Conservation (phyloP, 2,329 filamentous ascomycete species). For the Colletotrichum sidae region DNA sequence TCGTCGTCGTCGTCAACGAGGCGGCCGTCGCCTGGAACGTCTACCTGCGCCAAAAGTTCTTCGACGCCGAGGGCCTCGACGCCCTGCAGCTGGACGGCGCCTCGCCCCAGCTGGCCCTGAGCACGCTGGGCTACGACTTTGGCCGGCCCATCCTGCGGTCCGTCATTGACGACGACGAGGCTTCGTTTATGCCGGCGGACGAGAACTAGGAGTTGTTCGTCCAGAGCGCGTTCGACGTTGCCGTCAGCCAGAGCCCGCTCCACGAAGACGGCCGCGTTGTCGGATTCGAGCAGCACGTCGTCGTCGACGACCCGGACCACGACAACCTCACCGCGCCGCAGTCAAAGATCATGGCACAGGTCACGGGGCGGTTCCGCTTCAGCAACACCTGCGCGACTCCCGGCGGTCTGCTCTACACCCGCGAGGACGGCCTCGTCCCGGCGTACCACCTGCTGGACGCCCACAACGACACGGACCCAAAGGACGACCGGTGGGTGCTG, state of each 20-base stretch:
- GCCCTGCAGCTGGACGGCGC: not conserved
- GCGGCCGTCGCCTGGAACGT: slow-evolving; percentile 34
- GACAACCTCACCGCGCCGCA: slow-evolving; percentile 40
- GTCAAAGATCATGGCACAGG: slow-evolving; percentile 25
- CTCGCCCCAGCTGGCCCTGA: slow-evolving; percentile 4
- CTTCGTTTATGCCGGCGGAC: slow-evolving; percentile 5
- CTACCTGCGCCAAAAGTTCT: slow-evolving; percentile 19
- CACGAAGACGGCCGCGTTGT: no score
- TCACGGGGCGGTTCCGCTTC: slow-evolving; percentile 5
- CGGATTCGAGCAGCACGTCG: not conserved
- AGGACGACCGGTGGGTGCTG: slow-evolving; percentile 25
- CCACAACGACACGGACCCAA: not conserved
- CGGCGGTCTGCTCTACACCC: slow-evolving; percentile 13
- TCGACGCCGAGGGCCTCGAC: not conserved
- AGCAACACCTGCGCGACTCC: slow-evolving; percentile 27
- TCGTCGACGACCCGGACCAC: not conserved
- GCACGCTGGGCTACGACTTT: slow-evolving; percentile 17
- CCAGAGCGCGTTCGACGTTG: not conserved
- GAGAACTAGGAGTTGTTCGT: slow-evolving; percentile 31
- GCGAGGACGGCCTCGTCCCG: not conserved
- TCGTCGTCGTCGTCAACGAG: slow-evolving; percentile 28
- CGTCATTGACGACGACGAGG: not conserved
- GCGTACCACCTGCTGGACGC: slow-evolving; percentile 18
- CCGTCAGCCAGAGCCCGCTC: no score
- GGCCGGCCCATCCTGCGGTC: slow-evolving; percentile 21